A percentile compares a stretch with the other conserved stretches of the same genome.
Evolutionary conservation across 2,329 filamentous ascomycete species (phyloP).

Genomic region (Botryotinia calthae): DNA sequence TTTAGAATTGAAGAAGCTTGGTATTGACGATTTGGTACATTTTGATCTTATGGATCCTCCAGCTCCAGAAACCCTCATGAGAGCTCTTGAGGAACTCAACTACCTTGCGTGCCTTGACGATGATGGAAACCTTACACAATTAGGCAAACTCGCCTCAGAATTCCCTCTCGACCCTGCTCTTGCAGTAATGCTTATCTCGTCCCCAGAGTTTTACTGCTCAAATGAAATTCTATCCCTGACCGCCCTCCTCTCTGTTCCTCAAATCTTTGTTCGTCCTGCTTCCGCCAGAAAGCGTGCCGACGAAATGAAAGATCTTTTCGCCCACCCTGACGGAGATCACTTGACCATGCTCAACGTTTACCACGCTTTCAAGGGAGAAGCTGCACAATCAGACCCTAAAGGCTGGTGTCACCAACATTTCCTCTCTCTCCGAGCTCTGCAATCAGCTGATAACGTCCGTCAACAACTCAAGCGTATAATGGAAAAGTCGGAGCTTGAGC

Average conservation of each 20-base stretch:
- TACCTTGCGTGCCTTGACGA: conserved; percentile 96
- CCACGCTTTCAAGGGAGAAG: conserved; percentile 85
- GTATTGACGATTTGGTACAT: conserved; percentile 91
- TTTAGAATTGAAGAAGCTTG: conserved; percentile 94
- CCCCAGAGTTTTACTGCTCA: conserved; percentile 96
- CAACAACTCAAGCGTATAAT: conserved; percentile 92
- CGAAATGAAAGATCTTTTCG: conserved; percentile 94
- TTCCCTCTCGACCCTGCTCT: conserved; percentile 93
- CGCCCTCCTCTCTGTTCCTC: conserved; percentile 87
- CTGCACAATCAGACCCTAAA: conserved; percentile 70
- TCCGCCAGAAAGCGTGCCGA: conserved; percentile 86
- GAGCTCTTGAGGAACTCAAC: conserved; percentile 94
- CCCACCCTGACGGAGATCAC: conserved; percentile 91
- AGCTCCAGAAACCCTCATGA: conserved; percentile 96
- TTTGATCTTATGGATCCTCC: conserved; percentile 99
- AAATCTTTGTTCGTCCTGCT: conserved; percentile 87
- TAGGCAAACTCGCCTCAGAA: conserved; percentile 86
- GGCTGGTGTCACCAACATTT: conserved; percentile 98
- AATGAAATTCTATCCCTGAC: conserved; percentile 97
- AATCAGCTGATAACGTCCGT: conserved; percentile 92
- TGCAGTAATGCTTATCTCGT: conserved; percentile 96
- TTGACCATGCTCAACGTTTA: conserved; percentile 96
- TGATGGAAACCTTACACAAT: conserved; percentile 83
- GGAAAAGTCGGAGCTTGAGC: conserved; percentile 84
- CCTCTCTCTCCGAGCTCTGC: conserved; percentile 81